Percentiles rank a stretch among this genome's conserved stretches.
Evolutionary conservation across 768 basidiomycete genomes (phyloP).

Genomic region (Collybia sp.): DNA sequence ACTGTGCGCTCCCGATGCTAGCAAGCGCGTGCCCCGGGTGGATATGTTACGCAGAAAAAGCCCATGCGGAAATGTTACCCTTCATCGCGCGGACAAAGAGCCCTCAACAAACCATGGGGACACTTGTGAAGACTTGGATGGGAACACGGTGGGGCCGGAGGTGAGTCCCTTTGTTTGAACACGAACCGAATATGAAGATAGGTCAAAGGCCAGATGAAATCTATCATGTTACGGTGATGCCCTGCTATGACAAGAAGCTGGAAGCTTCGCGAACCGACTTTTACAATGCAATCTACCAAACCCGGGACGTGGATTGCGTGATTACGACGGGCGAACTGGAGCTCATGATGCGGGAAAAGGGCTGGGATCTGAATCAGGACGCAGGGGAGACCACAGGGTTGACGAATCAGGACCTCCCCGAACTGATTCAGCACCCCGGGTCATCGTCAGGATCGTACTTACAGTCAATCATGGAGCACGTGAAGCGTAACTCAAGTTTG

Average conservation of each 20-base stretch:
- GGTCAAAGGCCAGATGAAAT: conserved; percentile 70
- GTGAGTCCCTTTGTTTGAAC: conserved; percentile 39
- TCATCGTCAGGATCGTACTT: conserved; percentile 93
- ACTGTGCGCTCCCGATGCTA: conserved; percentile 71
- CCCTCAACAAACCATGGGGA: conserved; percentile 93
- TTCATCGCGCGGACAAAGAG: conserved; percentile 88
- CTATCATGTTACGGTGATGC: conserved; percentile 98
- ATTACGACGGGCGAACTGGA: conserved; percentile 95
- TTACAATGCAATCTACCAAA: conserved; percentile 74
- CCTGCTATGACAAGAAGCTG: conserved; percentile 99
- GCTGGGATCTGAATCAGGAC: conserved; percentile 65
- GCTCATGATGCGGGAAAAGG: conserved; percentile 75
- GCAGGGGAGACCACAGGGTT: conserved; percentile 35
- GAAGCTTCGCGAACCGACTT: conserved; percentile 96
- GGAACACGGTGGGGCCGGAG: conserved; percentile 56
- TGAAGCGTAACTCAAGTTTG: conserved; percentile 35
- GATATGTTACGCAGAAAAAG: conserved; percentile 99
- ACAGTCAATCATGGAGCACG: conserved; percentile 63
- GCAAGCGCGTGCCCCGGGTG: conserved; percentile 97
- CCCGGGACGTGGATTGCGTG: conserved; percentile 95
- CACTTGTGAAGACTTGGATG: conserved; percentile 88
- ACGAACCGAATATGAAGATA: conserved; percentile 1
- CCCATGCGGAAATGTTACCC: conserved; percentile 90
- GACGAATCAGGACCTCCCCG: conserved; percentile 42
- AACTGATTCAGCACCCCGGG: conserved; percentile 73